These are phyloP conservation scores for Psilocybe subaeruginosa DNA, from an alignment of 768 basidiomycete species.

Conservation along the genomic window DNA sequence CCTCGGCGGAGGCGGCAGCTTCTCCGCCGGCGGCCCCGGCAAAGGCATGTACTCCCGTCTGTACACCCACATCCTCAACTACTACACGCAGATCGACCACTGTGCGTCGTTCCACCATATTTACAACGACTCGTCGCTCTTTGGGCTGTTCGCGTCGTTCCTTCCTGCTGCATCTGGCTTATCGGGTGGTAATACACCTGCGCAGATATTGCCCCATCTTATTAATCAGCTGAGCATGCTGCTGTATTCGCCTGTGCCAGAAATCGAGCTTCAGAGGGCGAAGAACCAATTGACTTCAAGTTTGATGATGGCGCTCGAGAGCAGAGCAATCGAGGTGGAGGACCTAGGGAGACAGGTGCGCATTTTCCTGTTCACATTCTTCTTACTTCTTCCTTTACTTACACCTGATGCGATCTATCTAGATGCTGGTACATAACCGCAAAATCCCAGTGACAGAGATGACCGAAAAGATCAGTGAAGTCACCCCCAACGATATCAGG, in stretches of 20 bases:
- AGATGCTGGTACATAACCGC: conserved; percentile 71
- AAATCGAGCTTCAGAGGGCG: conserved; percentile 77
- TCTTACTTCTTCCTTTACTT: background rate
- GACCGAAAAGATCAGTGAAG: conserved; percentile 81
- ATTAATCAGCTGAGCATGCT: conserved; percentile 87
- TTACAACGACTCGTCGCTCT: conserved; percentile 91
- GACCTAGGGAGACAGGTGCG: conserved; percentile 89
- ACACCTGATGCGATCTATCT: background rate
- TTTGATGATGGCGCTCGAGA: conserved; percentile 94
- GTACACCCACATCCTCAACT: conserved; percentile 95
- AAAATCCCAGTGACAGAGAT: conserved; percentile 91
- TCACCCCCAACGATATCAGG: conserved; percentile 70
- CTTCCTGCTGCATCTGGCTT: conserved; percentile 61
- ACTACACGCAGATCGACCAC: conserved; percentile 91
- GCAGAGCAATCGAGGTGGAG: conserved; percentile 81
- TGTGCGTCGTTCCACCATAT: conserved; percentile 98
- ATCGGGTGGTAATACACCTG: conserved; percentile 63
- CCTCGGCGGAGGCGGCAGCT: conserved; percentile 93
- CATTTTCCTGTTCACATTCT: background rate
- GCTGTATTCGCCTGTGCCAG: conserved; percentile 67
- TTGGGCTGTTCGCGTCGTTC: conserved; percentile 90
- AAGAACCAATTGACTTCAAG: conserved; percentile 95
- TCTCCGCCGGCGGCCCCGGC: conserved; percentile 97
- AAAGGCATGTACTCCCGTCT: conserved; percentile 99
- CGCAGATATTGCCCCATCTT: conserved; percentile 80